Conservation (phyloP, 164 flowering plant genomes). For the Dillenia suffruticosa region DNA sequence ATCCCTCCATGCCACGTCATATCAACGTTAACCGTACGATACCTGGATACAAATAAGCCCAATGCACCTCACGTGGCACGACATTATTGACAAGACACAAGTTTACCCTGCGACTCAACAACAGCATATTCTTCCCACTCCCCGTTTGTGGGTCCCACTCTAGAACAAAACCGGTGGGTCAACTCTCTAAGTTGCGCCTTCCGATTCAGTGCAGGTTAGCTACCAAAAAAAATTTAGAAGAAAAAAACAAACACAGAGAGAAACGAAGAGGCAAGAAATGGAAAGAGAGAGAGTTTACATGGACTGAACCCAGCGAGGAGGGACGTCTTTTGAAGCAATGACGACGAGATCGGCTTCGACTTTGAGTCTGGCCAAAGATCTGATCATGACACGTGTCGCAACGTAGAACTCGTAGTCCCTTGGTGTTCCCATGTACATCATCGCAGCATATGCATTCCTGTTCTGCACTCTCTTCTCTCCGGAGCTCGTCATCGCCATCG, state of each 20-base stretch:
- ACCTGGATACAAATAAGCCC: too few species aligned
- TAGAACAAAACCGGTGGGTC: too few species aligned
- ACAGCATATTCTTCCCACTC: too few species aligned
- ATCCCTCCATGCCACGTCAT: too few species aligned
- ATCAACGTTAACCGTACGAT: too few species aligned
- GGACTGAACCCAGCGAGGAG: conserved; percentile 66
- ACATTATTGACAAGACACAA: too few species aligned
- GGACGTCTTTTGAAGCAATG: conserved; percentile 90
- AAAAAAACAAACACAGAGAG: background rate
- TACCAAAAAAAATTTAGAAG: background rate
- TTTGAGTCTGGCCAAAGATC: conserved; percentile 50
- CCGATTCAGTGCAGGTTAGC: background rate
- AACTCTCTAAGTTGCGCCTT: too few species aligned
- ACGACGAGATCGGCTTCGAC: conserved; percentile 87
- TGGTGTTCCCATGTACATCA: conserved; percentile 99
- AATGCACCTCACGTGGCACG: too few species aligned
- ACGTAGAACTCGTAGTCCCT: conserved; percentile 96
- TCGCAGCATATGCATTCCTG: conserved; percentile 80
- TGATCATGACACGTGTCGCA: conserved; percentile 79
- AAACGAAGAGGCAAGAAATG: background rate
- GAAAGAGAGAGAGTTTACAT: conserved; percentile 49
- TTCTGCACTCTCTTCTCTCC: conserved; percentile 9
- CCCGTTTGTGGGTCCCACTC: too few species aligned
- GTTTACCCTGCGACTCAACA: too few species aligned
- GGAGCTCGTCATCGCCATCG: background rate